phyloP scores from a whole-genome alignment of 805 yeast species.

The Candida vaughaniae region DNA sequence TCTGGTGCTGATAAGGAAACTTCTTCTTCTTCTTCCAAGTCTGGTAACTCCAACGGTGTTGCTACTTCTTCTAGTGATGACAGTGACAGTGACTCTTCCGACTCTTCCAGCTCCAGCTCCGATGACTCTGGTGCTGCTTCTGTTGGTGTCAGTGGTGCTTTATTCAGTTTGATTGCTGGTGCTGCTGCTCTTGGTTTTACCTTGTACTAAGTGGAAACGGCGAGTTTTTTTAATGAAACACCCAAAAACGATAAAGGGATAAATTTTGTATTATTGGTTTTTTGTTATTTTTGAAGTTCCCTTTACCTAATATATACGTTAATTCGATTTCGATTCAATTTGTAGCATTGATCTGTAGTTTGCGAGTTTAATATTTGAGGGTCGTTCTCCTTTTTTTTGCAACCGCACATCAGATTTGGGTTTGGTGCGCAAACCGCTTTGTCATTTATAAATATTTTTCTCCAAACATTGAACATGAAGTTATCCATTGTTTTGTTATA shows the following conservation, averaged over 20 bases:
- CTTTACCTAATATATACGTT: no score
- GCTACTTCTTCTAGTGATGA: constrained; percentile 22
- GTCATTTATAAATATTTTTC: not conserved
- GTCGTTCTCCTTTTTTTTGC: no score
- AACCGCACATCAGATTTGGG: no score
- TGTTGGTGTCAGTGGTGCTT: constrained; percentile 14
- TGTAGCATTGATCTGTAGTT: no score
- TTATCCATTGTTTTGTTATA: constrained; percentile 1
- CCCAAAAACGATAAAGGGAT: constrained; percentile 3
- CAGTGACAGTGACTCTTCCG: constrained; percentile 10
- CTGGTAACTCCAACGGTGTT: constrained; percentile 22
- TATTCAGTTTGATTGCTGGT: constrained; percentile 25
- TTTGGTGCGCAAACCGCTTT: no score
- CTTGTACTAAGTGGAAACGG: constrained; percentile 19
- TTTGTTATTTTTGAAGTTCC: constrained; percentile 3
- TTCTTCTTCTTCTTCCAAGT: constrained; percentile 44
- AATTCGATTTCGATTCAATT: no score
- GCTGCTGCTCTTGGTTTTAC: constrained; percentile 40
- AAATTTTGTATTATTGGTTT: constrained; percentile 3
- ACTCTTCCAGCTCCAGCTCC: constrained; percentile 22
- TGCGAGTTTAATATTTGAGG: no score
- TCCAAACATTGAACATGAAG: constrained; percentile 1
- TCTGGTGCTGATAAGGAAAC: constrained; percentile 54
- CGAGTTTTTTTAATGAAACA: not conserved
- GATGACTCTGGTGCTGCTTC: constrained; percentile 16